Percentiles rank a stretch among this genome's conserved stretches.
Evolutionary conservation across 2,329 filamentous ascomycete species (phyloP).

Genomic region (Mollisia scopiformis): DNA sequence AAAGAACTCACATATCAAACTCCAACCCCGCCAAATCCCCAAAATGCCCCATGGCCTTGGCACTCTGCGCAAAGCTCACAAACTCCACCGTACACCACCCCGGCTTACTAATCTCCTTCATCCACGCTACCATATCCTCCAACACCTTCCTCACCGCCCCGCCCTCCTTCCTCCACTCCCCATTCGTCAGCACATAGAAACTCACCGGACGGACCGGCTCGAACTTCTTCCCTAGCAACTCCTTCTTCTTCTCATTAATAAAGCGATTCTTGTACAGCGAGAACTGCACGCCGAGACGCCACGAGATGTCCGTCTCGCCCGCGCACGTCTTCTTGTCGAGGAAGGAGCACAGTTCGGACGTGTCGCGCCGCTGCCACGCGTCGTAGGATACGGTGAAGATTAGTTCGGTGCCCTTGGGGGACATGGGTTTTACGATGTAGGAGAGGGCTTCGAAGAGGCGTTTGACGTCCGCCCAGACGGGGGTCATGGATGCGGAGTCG

Average conservation of each 20-base stretch:
- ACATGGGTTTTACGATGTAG: slow-evolving; percentile 34
- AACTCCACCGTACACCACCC: slow-evolving; percentile 19
- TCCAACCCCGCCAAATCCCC: slow-evolving; percentile 11
- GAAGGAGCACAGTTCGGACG: slow-evolving; percentile 21
- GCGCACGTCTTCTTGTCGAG: slow-evolving; percentile 17
- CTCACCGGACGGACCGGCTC: slow-evolving; percentile 23
- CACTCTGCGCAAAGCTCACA: slow-evolving; percentile 22
- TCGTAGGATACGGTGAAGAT: slow-evolving; percentile 31
- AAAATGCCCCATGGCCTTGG: slow-evolving; percentile 12
- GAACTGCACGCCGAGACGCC: slow-evolving; percentile 24
- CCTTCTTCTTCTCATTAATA: slow-evolving; percentile 11
- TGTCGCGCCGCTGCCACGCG: slow-evolving; percentile 26
- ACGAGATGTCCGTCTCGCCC: slow-evolving; percentile 25
- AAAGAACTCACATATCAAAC: slow-evolving; percentile 21
- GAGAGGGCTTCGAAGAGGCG: slow-evolving; percentile 31
- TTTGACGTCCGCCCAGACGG: slow-evolving; percentile 29
- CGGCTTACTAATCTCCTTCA: neutral
- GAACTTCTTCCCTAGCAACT: slow-evolving; percentile 4
- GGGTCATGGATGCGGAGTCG: slow-evolving; percentile 32
- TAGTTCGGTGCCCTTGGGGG: slow-evolving; percentile 32
- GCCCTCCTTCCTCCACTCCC: slow-evolving; percentile 19
- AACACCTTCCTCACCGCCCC: slow-evolving; percentile 5
- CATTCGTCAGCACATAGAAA: slow-evolving; percentile 29
- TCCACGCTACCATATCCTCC: neutral
- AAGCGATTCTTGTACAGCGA: slow-evolving; percentile 22